Base-by-base conservation (phyloP, 306 rosid species). In the Prunus mume region DNA sequence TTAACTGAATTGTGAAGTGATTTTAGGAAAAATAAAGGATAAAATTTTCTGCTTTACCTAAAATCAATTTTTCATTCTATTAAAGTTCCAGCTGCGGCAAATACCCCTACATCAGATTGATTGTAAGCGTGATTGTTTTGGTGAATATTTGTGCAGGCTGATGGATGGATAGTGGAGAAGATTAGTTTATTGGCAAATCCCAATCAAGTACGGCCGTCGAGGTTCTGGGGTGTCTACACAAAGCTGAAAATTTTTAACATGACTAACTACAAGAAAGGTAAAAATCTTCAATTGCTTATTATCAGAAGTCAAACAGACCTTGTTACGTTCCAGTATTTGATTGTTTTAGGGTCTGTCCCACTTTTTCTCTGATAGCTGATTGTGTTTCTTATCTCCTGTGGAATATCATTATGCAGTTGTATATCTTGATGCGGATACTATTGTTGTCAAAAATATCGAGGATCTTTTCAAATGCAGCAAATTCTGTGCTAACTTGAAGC, bases 191-290 rank as follows among this genome's bases (percentile, higher is more conserved):
- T 96, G 83, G 98, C 93, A 32, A 96, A 96, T 78, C 99, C 99
- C 49, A 96, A 96, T 86, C 93, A 91, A 78, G 90, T 92, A 12
- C 93, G 93, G 70, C 99, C 99, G 0, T 88, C 75, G 84, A 89
- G 99, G 71, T 96, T 96, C 83, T 96, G 99, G 99, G 98, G 99
- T 82, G 98, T 96, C 68, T 96, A 96, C 78, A 96, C 99, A 6
- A 96, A 96, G 90, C 86, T 96, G 68, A 96, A 88, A 80, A 89
- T 96, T 49, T 96, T 96, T 81, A 95, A 96, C 90, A 91, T 96
- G 99, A 96, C 96, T 71, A 75, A 89, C 69, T 96, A 96, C 85
- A 88, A 81, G 82, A 96, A 92, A 92, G 99, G 99, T 91, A 67
- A 69, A 38, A 46, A 17, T 17, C 27, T 25, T 83, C 71, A 41